Conservation (phyloP, 192 early-diverging fungal species). For the Mortierella hygrophila region DNA sequence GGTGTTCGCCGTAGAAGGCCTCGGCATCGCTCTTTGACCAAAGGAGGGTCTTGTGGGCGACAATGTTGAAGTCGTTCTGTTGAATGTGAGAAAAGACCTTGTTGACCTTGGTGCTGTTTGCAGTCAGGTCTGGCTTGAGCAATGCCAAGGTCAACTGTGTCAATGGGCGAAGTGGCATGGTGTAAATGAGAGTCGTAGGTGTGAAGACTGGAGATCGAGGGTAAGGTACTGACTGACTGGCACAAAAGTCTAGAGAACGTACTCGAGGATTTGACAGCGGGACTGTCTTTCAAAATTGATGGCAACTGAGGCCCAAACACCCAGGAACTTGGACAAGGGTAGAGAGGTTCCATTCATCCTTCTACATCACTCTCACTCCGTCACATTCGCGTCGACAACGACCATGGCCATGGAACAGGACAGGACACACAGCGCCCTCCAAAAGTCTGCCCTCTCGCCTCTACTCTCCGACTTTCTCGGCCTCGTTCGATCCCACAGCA, state of each 20-base stretch:
- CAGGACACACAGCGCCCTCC: neutral
- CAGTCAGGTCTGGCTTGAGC: constrained; percentile 80
- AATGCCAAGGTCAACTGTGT: constrained; percentile 73
- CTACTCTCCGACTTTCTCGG: constrained; percentile 21
- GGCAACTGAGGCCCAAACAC: neutral
- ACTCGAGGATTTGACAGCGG: neutral
- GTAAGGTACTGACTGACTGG: too few relatives aligned
- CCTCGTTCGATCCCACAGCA: constrained; percentile 4
- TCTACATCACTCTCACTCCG: neutral
- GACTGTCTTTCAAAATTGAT: constrained; percentile 3
- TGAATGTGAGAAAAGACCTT: constrained; percentile 63
- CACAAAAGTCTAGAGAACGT: neutral
- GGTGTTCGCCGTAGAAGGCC: constrained; percentile 77
- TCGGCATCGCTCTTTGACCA: constrained; percentile 71
- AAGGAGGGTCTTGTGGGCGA: constrained; percentile 54
- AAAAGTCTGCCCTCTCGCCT: neutral
- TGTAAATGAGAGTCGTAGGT: neutral
- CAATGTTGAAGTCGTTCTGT: constrained; percentile 56
- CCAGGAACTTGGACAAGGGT: neutral
- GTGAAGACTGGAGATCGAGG: neutral
- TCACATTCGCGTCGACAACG: neutral
- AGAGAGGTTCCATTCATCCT: neutral
- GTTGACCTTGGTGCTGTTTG: constrained; percentile 61
- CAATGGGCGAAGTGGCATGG: constrained; percentile 47
- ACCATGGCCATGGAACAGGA: constrained; percentile 26